phyloP scores from a whole-genome alignment of 2,329 filamentous ascomycete genomes.

The Phaeosphaeria sp. region DNA sequence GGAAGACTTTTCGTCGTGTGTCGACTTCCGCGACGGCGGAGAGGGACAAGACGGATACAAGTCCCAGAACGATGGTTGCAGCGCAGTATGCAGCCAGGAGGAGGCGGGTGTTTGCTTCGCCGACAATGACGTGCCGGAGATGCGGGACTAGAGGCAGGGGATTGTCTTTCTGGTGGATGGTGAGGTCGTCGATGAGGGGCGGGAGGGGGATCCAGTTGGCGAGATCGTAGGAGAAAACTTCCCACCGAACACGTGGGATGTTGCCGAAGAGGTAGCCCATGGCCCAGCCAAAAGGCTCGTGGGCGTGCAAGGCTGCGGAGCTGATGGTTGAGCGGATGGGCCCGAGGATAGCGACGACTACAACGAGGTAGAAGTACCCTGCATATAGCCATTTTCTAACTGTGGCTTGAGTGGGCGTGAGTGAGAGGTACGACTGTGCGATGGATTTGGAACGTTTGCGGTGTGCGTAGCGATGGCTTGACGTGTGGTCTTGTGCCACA shows the following conservation, averaged over 20 bases:
- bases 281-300: slow-evolving; percentile 92
- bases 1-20: slow-evolving; percentile 94
- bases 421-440: slow-evolving; percentile 72
- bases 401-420: slow-evolving; percentile 79
- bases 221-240: slow-evolving; percentile 71
- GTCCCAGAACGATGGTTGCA: slow-evolving; percentile 70
- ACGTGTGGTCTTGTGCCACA: slow-evolving; percentile 27
- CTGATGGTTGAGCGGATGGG: slow-evolving; percentile 75
- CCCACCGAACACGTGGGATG: slow-evolving; percentile 71
- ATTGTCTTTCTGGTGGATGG: slow-evolving; percentile 13
- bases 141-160: slow-evolving; percentile 59
- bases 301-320: slow-evolving; percentile 68
- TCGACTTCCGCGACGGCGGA: slow-evolving; percentile 86
- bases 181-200: slow-evolving; percentile 40
- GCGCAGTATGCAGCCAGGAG: slow-evolving; percentile 77
- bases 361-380: slow-evolving; percentile 73
- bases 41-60: slow-evolving; percentile 76
- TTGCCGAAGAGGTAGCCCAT: slow-evolving; percentile 88
- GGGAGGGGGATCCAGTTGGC: slow-evolving; percentile 80
- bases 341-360: slow-evolving; percentile 70
- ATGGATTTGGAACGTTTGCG: slow-evolving; percentile 42
- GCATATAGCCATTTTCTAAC: slow-evolving; percentile 86
- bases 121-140: slow-evolving; percentile 69
- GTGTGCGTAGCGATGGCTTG: slow-evolving; percentile 25
- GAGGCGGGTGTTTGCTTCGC: slow-evolving; percentile 82